phyloP scores from a whole-genome alignment of 495 filamentous ascomycete species.

The Parathielavia hyrcaniae region DNA sequence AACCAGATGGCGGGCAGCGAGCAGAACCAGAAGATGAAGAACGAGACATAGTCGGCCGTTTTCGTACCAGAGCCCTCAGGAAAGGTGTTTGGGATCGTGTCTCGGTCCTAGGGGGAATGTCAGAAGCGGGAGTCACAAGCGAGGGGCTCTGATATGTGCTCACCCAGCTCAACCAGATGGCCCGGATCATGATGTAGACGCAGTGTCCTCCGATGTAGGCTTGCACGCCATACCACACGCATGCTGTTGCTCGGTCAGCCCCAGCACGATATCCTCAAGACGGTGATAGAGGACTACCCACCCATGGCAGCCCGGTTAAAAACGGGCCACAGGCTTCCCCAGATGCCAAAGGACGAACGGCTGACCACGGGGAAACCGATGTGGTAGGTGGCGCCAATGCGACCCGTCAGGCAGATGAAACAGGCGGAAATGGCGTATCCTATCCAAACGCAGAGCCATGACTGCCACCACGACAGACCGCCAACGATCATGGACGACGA shows the following conservation, averaged over 20 bases:
- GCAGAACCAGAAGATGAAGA: constrained; percentile 77
- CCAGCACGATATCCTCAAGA: background rate
- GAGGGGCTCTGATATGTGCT: constrained; percentile 8
- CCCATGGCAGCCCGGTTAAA: constrained; percentile 84
- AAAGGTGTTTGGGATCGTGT: constrained; percentile 61
- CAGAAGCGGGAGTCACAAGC: background rate
- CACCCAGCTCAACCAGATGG: constrained; percentile 64
- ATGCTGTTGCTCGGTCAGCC: constrained; percentile 36
- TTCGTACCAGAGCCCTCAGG: constrained; percentile 59
- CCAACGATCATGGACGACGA: constrained; percentile 67
- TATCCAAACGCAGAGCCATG: constrained; percentile 84
- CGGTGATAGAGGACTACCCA: constrained; percentile 18
- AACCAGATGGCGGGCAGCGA: constrained; percentile 85
- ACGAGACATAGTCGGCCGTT: constrained; percentile 69
- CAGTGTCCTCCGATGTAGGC: constrained; percentile 79
- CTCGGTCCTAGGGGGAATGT: constrained; percentile 36
- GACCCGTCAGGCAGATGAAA: constrained; percentile 73
- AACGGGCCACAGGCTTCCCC: constrained; percentile 84
- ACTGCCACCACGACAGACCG: constrained; percentile 91
- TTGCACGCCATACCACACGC: constrained; percentile 85
- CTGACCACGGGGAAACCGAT: constrained; percentile 78
- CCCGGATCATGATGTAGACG: constrained; percentile 71
- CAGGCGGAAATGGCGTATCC: constrained; percentile 71
- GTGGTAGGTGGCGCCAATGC: constrained; percentile 85
- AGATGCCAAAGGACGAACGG: constrained; percentile 75